Evolutionary conservation across 257 asterid species (phyloP).

Genomic region (Henckelia pumila): DNA sequence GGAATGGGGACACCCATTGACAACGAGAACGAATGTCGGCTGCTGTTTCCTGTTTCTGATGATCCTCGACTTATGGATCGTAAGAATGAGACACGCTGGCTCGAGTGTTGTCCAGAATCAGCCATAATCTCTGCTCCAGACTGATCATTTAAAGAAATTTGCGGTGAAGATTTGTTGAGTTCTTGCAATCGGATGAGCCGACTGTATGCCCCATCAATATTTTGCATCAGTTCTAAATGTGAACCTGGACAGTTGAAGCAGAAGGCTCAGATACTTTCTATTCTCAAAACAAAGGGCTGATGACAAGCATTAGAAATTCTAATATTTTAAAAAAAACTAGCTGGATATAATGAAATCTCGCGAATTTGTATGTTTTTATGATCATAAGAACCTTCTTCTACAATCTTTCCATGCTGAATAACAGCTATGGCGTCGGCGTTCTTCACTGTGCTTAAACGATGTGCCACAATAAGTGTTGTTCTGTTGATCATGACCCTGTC

Average conservation of each 20-base stretch:
- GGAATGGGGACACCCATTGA: constrained; percentile 8
- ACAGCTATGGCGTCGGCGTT: constrained; percentile 52
- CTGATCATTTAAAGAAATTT: constrained; percentile 10
- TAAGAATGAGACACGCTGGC: constrained; percentile 23
- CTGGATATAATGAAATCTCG: neutral
- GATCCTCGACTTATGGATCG: constrained; percentile 28
- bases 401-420: constrained; percentile 40
- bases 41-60: constrained; percentile 30
- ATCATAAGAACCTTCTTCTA: constrained; percentile 40
- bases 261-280: neutral
- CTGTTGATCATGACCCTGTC: constrained; percentile 45
- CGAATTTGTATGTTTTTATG: neutral
- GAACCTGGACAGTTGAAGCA: constrained; percentile 33
- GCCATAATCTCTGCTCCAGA: constrained; percentile 22
- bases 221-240: constrained; percentile 42
- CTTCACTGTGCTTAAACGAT: constrained; percentile 50
- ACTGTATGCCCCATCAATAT: constrained; percentile 47
- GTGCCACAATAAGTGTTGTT: constrained; percentile 54
- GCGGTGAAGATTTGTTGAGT: constrained; percentile 17
- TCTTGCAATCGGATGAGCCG: constrained; percentile 46
- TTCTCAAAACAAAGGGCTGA: neutral
- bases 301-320: neutral
- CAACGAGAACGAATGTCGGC: constrained; percentile 23
- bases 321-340: neutral
- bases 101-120: constrained; percentile 24